These are phyloP conservation scores for Spathaspora boniae DNA, from an alignment of 805 yeast species.

Conservation along the genomic window DNA sequence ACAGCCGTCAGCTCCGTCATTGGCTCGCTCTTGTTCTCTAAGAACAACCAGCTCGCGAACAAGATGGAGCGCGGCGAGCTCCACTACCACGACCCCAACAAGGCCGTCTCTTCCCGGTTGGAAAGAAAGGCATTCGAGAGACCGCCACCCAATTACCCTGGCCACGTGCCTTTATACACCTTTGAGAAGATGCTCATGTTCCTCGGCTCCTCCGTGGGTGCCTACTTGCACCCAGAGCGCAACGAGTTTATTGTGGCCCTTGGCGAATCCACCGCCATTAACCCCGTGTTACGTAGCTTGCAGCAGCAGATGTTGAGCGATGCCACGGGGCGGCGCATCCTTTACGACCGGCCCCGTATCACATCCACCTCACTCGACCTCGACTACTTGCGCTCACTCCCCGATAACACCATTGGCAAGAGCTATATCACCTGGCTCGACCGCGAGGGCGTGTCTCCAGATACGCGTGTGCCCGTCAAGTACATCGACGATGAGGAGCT, in stretches of 20 bases:
- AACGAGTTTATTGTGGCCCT: constrained; percentile 74
- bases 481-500: constrained; percentile 86
- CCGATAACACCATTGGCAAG: constrained; percentile 70
- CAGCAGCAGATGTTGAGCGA: constrained; percentile 74
- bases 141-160: constrained; percentile 53
- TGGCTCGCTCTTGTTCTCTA: constrained; percentile 32
- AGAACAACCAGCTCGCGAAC: constrained; percentile 54
- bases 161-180: constrained; percentile 70
- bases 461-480: constrained; percentile 83
- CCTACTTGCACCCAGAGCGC: constrained; percentile 71
- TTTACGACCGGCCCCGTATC: constrained; percentile 79
- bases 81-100: constrained; percentile 34
- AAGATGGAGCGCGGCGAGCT: constrained; percentile 52
- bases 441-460: constrained; percentile 88
- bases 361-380: constrained; percentile 68
- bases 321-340: constrained; percentile 69
- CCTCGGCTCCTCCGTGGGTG: constrained; percentile 71
- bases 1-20: constrained; percentile 12
- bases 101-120: constrained; percentile 24
- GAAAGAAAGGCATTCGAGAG: constrained; percentile 29
- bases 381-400: constrained; percentile 54
- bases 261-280: constrained; percentile 88
- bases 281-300: constrained; percentile 57
- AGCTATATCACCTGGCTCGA: constrained; percentile 81
- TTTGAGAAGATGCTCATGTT: constrained; percentile 65